Evolutionary conservation across 805 yeast genomes (phyloP).

Genomic region (Starmerella apis): DNA sequence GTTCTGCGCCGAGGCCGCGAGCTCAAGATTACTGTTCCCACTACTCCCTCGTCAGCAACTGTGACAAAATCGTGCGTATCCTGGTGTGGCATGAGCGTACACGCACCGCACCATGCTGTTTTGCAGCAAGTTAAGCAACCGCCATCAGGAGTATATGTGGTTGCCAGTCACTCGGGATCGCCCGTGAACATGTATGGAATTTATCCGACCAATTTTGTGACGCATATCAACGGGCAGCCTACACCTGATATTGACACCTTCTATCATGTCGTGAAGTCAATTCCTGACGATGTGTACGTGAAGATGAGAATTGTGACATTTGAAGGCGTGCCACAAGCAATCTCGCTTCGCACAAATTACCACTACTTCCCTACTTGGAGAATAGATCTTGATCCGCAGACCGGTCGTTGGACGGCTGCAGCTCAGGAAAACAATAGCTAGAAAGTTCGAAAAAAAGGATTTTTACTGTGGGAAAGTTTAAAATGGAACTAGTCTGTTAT

Average conservation of each 20-base stretch:
- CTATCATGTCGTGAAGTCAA: conserved; percentile 50
- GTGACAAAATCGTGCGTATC: conserved; percentile 56
- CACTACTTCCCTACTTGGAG: conserved; percentile 52
- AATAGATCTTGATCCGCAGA: conserved; percentile 15
- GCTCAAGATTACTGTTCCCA: conserved; percentile 50
- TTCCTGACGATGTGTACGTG: conserved; percentile 72
- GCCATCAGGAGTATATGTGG: conserved; percentile 78
- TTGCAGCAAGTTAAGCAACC: conserved; percentile 67
- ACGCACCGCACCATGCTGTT: conserved; percentile 87
- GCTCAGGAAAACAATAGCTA: not conserved
- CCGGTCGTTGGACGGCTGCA: conserved; percentile 15
- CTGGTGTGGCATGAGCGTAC: conserved; percentile 79
- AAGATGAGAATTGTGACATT: conserved; percentile 71
- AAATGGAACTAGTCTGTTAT: too few relatives aligned
- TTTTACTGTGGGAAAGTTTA: too few relatives aligned
- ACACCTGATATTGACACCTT: conserved; percentile 64
- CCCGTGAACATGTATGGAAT: conserved; percentile 79
- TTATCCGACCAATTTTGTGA: conserved; percentile 69
- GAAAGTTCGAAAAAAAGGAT: not conserved
- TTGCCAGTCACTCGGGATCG: conserved; percentile 64
- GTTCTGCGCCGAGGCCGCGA: conserved; percentile 64
- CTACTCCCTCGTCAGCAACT: conserved; percentile 48
- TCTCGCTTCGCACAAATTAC: conserved; percentile 73
- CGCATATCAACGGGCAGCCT: conserved; percentile 72
- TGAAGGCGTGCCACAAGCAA: conserved; percentile 79